Base-by-base conservation (phyloP, 1,284 basidiomycete genomes). In the Melampsora larici-populina region DNA sequence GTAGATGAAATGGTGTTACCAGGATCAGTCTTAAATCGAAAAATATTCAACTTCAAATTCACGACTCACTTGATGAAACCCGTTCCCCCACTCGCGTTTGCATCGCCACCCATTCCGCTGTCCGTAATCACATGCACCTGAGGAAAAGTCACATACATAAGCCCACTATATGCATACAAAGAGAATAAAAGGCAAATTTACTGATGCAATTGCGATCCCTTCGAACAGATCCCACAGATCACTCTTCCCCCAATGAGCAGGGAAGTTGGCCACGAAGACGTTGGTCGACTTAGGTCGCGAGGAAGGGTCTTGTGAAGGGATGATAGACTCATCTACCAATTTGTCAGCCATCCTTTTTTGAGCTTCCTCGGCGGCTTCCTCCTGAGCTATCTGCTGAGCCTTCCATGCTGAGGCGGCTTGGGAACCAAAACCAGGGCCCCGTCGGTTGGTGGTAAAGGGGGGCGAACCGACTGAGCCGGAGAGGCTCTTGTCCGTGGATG, bases 191-290 rank as follows among this genome's bases (percentile, higher is more conserved):
- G 43, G 43, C 26, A 33, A 24, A 18, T 63, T 51, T 58, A 75
- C 72, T 24, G 72, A 55, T 33, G 63, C 51, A n/a, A 75, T 51
- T 3, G 72, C 33, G 36, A 75, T 75, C 33, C 72, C 72, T 43
- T 75, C 72, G 51, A 75, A 75, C 40, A 75, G 64, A 60, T 75
- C 72, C 72, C 72, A 75, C 24, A 75, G 64, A 49, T 75, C 72
- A 51, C 72, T 75, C 51, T 75, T 75, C 36, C 49, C 67, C 72
- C 72, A 75, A 31, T 75, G 72, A 29, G 72, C 43, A 51, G 72
- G 72, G 31, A 75, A 75, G 72, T 75, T 75, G 8, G 72, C 64
- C 17, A 75, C 72, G 64, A 75, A 75, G 18, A 75, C 72, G 46
- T 75, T 75, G 29, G 72, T 75, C 43, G 72, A 65, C 6, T 48